These are phyloP conservation scores for Wickerhamiella cacticola DNA, from an alignment of 805 yeast genomes.

Conservation along the genomic window DNA sequence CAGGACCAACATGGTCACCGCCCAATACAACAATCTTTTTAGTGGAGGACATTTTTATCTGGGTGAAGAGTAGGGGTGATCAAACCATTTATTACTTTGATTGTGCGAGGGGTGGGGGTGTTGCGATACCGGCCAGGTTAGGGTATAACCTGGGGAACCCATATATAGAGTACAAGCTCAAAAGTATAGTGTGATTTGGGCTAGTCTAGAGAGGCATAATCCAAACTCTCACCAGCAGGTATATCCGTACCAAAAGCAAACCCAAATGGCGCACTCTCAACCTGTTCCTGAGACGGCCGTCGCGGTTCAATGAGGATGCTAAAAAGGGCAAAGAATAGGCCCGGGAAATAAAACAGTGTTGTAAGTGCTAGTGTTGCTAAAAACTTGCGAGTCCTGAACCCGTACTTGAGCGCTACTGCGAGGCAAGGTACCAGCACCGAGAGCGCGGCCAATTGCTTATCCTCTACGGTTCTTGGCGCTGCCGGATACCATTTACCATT, in stretches of 20 bases:
- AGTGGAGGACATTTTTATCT: slow-evolving; percentile 14
- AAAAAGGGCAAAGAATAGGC: slow-evolving; percentile 7
- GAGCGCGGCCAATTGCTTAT: slow-evolving; percentile 17
- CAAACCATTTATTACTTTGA: not conserved
- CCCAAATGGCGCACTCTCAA: slow-evolving; percentile 8
- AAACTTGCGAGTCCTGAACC: slow-evolving; percentile 8
- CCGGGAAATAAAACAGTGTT: slow-evolving; percentile 9
- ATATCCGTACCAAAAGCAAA: slow-evolving; percentile 9
- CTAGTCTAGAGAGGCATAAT: slow-evolving; percentile 2
- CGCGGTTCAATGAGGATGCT: slow-evolving; percentile 5
- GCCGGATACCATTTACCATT: slow-evolving; percentile 10
- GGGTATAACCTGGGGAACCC: slow-evolving; percentile 9
- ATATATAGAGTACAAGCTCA: too few species aligned
- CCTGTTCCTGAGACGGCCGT: slow-evolving; percentile 8
- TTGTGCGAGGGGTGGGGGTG: not conserved
- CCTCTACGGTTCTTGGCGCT: slow-evolving; percentile 1
- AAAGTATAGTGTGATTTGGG: not conserved
- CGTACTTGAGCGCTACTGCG: slow-evolving; percentile 11
- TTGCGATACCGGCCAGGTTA: slow-evolving; percentile 10
- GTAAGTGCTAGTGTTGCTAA: slow-evolving; percentile 1
- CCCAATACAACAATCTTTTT: slow-evolving; percentile 81
- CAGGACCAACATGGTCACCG: slow-evolving; percentile 96
- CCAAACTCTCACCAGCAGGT: slow-evolving; percentile 5
- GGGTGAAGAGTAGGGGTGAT: not conserved
- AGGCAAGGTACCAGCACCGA: slow-evolving; percentile 17